These are phyloP conservation scores for Calonectria naviculata DNA, from an alignment of 2,329 filamentous ascomycete genomes.

Conservation along the genomic window DNA sequence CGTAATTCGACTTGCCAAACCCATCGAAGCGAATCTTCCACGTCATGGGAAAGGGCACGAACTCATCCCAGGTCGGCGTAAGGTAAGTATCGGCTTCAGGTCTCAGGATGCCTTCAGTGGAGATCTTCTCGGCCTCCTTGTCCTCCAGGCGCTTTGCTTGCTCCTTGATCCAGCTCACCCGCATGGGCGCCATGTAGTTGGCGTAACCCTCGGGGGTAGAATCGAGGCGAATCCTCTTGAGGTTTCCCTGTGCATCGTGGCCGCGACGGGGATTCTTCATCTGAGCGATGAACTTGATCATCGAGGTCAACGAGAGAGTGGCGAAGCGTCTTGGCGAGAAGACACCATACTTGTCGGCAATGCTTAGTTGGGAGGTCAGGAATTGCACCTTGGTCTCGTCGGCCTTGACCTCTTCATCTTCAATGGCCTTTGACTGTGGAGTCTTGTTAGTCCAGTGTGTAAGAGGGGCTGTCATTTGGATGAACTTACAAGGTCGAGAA, in stretches of 20 bases:
- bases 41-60: slow-evolving; percentile 32
- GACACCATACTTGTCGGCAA: slow-evolving; percentile 26
- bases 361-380: slow-evolving; percentile 17
- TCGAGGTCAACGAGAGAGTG: slow-evolving; percentile 13
- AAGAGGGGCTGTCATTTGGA: neutral
- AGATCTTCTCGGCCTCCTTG: neutral
- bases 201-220: slow-evolving; percentile 23
- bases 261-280: slow-evolving; percentile 30
- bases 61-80: slow-evolving; percentile 33
- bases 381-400: neutral
- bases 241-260: slow-evolving; percentile 19
- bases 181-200: slow-evolving; percentile 36
- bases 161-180: slow-evolving; percentile 24
- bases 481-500: slow-evolving; percentile 28
- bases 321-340: slow-evolving; percentile 28
- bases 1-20: slow-evolving; percentile 23
- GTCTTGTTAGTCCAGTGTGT: neutral
- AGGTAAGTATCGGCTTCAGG: slow-evolving; percentile 29
- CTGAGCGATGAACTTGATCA: slow-evolving; percentile 30
- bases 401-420: neutral
- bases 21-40: slow-evolving; percentile 28
- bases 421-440: neutral
- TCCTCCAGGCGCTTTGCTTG: neutral
- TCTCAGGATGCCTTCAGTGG: slow-evolving; percentile 9
- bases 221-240: slow-evolving; percentile 29